phyloP scores from a whole-genome alignment of 1,284 basidiomycete genomes.

The Porodaedalea pini region DNA sequence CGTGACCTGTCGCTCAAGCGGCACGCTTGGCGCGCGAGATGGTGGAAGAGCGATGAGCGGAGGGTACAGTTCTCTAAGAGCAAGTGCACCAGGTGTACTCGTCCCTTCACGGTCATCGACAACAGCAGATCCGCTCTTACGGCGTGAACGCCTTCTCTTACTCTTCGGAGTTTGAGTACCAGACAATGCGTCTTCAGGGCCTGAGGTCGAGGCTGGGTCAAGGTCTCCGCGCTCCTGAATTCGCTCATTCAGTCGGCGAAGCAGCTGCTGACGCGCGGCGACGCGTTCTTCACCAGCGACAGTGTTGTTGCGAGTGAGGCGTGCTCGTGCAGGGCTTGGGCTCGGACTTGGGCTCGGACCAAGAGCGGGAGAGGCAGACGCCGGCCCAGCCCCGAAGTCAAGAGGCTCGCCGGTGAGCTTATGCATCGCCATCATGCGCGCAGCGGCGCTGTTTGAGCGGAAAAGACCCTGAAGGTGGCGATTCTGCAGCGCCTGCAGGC shows the following conservation, averaged over 20 bases:
- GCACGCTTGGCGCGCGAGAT: constrained; percentile 17
- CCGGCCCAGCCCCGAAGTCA: constrained; percentile 34
- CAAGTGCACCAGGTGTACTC: constrained; percentile 56
- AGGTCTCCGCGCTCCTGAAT: constrained; percentile 57
- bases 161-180: constrained; percentile 45
- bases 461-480: constrained; percentile 52
- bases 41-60: constrained; percentile 16
- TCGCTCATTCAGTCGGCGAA: constrained; percentile 59
- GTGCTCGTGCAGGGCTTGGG: constrained; percentile 43
- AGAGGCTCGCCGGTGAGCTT: constrained; percentile 67
- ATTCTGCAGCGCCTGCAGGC: constrained; percentile 61
- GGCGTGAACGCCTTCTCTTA: constrained; percentile 54
- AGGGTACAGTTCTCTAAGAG: constrained; percentile 26
- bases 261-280: constrained; percentile 62
- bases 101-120: constrained; percentile 66
- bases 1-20: constrained; percentile 15
- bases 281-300: constrained; percentile 72
- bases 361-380: constrained; percentile 37
- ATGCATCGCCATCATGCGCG: constrained; percentile 67
- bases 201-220: constrained; percentile 47
- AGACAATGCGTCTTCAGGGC: constrained; percentile 53
- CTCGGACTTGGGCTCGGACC: constrained; percentile 32
- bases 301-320: constrained; percentile 68
- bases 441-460: constrained; percentile 73
- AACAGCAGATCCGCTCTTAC: constrained; percentile 45